These are phyloP conservation scores for Diutina neorugosa DNA, from an alignment of 1,139 yeast species.

Conservation along the genomic window DNA sequence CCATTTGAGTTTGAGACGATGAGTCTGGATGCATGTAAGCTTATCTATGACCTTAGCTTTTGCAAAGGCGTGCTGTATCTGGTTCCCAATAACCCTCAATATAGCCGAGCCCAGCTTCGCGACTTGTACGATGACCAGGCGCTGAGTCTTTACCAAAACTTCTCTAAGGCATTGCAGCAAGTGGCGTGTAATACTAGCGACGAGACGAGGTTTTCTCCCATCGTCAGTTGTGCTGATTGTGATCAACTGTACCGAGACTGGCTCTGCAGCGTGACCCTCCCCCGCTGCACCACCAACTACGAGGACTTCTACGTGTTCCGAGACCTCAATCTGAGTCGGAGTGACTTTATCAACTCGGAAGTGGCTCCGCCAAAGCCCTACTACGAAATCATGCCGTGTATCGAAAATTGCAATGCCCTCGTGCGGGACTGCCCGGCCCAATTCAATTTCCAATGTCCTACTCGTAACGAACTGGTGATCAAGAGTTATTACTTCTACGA, in stretches of 20 bases:
- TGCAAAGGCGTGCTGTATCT: constrained; percentile 79
- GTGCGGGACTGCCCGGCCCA: constrained; percentile 77
- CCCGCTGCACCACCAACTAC: constrained; percentile 52
- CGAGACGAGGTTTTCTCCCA: constrained; percentile 65
- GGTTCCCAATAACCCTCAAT: constrained; percentile 38
- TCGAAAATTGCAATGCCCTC: constrained; percentile 64
- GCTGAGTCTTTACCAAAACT: constrained; percentile 41
- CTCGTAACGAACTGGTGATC: constrained; percentile 20
- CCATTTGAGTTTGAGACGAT: constrained; percentile 54
- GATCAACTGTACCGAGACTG: constrained; percentile 63
- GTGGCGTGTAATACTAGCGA: constrained; percentile 62
- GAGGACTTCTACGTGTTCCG: constrained; percentile 38
- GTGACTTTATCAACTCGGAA: constrained; percentile 38
- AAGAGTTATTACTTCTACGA: constrained; percentile 34
- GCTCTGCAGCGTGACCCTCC: constrained; percentile 87
- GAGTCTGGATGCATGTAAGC: constrained; percentile 46
- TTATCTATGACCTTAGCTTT: constrained; percentile 63
- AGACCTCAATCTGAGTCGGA: constrained; percentile 44
- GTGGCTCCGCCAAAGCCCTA: constrained; percentile 52
- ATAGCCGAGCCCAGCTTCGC: constrained; percentile 13
- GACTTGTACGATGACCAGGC: constrained; percentile 57
- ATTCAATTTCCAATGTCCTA: constrained; percentile 68
- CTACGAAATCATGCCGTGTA: constrained; percentile 79
- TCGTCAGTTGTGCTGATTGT: constrained; percentile 65
- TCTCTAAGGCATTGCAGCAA: constrained; percentile 65